Conservation (phyloP, 805 yeast genomes). For the Starmerella cellae region DNA sequence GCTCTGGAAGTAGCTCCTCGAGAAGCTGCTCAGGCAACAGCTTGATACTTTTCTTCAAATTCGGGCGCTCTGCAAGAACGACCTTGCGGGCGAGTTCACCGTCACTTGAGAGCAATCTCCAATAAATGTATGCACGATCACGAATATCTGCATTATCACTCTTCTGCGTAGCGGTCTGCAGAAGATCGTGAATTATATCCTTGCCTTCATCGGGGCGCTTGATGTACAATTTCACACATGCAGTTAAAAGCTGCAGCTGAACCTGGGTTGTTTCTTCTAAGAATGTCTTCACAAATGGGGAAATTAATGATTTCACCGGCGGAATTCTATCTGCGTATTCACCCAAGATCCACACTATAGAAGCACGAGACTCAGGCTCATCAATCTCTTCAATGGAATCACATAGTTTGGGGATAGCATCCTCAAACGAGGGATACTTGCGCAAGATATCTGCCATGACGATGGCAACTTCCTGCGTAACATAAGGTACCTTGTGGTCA, state of each 20-base stretch:
- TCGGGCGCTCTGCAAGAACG: constrained; percentile 52
- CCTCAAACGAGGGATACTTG: constrained; percentile 52
- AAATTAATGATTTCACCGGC: constrained; percentile 30
- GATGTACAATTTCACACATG: constrained; percentile 63
- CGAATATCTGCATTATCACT: constrained; percentile 74
- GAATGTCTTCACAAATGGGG: constrained; percentile 36
- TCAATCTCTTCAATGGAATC: constrained; percentile 43
- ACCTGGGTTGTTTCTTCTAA: constrained; percentile 62
- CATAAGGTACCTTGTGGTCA: constrained; percentile 45
- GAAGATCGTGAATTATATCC: constrained; percentile 62
- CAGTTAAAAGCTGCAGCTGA: constrained; percentile 62
- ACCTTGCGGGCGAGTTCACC: constrained; percentile 55
- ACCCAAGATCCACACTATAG: constrained; percentile 77
- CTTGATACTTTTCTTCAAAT: constrained; percentile 59
- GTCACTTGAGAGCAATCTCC: constrained; percentile 76
- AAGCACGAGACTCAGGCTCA: constrained; percentile 67
- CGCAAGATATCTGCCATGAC: constrained; percentile 66
- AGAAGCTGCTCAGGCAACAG: constrained; percentile 55
- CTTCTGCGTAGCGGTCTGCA: constrained; percentile 63
- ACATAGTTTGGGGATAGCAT: constrained; percentile 35
- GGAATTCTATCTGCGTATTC: constrained; percentile 49
- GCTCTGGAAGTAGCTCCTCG: constrained; percentile 55
- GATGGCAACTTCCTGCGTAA: constrained; percentile 67
- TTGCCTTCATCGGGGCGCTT: constrained; percentile 43
- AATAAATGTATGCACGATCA: constrained; percentile 75